A percentile compares a stretch with the other conserved stretches of the same genome.
Conservation (phyloP, 2,329 filamentous ascomycete genomes). For the Ambrosiella beaveri region DNA sequence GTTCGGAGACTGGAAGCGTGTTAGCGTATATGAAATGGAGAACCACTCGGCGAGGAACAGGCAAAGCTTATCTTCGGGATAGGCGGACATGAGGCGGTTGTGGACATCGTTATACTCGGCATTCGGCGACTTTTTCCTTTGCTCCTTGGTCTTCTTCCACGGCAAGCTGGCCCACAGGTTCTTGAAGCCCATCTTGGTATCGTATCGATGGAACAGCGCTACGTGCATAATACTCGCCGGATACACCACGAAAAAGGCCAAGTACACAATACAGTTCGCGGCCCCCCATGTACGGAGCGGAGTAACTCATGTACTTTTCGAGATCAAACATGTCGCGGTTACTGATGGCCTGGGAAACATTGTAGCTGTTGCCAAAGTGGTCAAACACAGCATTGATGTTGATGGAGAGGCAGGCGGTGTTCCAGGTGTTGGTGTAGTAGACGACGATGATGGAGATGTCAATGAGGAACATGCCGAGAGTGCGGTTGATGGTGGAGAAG, state of each 20-base stretch:
- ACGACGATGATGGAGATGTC: conserved; percentile 37
- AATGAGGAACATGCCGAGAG: conserved; percentile 38
- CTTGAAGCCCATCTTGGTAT: not conserved
- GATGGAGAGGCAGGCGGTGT: not conserved
- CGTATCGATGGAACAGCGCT: not conserved
- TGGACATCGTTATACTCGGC: conserved; percentile 17
- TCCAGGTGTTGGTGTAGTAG: conserved; percentile 31
- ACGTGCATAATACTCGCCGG: not conserved
- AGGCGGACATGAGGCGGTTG: conserved; percentile 17
- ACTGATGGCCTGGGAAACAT: not conserved
- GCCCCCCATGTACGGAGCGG: not conserved
- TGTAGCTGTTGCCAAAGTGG: not conserved
- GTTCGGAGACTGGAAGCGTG: conserved; percentile 26
- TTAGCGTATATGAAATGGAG: too few species aligned
- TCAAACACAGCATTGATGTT: not conserved
- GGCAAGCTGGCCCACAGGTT: not conserved
- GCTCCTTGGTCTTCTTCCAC: not conserved
- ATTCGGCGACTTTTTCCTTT: conserved; percentile 18
- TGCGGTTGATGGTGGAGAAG: conserved; percentile 44
- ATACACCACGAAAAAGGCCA: not conserved
- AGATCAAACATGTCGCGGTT: not conserved
- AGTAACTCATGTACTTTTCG: not conserved
- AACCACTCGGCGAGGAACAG: too few species aligned
- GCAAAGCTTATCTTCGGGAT: conserved; percentile 19
- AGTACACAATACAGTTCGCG: not conserved